Evolutionary conservation across 768 basidiomycete species (phyloP).

Genomic region (Asterophora parasitica): DNA sequence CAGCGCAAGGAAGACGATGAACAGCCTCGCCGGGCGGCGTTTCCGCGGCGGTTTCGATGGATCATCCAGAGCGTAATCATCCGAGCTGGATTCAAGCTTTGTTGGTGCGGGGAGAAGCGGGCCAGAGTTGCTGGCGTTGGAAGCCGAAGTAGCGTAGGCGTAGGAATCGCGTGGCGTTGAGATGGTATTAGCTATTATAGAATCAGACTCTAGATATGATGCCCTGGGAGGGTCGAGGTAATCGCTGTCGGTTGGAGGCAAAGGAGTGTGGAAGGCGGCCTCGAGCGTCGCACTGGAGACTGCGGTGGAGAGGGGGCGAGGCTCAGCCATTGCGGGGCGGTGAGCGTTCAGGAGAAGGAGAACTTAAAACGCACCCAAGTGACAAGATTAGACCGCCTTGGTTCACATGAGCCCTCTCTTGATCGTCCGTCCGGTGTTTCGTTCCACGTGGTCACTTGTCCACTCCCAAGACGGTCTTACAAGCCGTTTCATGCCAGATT

Average conservation of each 20-base stretch:
- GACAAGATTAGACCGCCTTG: neutral
- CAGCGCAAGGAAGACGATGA: conserved; percentile 27
- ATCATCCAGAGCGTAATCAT: too few relatives aligned
- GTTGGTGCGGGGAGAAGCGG: conserved; percentile 11
- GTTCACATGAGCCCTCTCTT: conserved; percentile 11
- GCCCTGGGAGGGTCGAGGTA: conserved; percentile 10
- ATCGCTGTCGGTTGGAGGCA: conserved; percentile 8
- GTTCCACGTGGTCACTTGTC: too few relatives aligned
- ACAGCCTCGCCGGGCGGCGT: conserved; percentile 14
- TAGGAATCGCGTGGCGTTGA: conserved; percentile 13
- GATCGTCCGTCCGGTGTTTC: too few relatives aligned
- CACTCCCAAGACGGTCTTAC: too few relatives aligned
- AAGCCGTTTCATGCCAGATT: too few relatives aligned
- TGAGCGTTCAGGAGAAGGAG: too few relatives aligned
- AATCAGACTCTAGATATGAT: conserved; percentile 9
- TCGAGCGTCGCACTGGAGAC: conserved; percentile 9
- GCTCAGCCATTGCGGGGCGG: conserved; percentile 13
- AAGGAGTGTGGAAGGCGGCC: conserved; percentile 13
- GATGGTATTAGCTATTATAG: too few relatives aligned
- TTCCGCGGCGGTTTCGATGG: too few relatives aligned
- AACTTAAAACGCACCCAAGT: conserved; percentile 6
- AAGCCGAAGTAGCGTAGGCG: conserved; percentile 4
- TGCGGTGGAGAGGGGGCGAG: conserved; percentile 12
- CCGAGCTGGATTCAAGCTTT: conserved; percentile 8
- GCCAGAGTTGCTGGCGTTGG: conserved; percentile 15